phyloP scores from a whole-genome alignment of 805 yeast species.

The Candida lessepsii region DNA sequence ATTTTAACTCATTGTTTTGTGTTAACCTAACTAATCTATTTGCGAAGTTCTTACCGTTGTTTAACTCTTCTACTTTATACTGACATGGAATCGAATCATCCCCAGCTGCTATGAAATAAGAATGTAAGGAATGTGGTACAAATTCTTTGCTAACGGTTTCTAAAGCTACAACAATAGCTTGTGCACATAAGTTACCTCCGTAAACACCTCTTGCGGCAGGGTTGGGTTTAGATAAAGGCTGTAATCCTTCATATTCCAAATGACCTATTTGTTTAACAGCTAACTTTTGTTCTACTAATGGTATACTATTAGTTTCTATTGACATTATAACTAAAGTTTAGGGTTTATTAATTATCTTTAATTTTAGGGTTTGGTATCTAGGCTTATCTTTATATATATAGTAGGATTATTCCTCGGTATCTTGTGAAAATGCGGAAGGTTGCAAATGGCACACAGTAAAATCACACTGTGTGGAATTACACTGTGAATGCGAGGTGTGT shows the following conservation, averaged over 20 bases:
- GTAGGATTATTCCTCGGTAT: constrained; percentile 1
- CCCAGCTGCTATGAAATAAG: constrained; percentile 40
- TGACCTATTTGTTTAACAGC: constrained; percentile 12
- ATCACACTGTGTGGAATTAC: too few species aligned
- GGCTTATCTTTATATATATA: neutral
- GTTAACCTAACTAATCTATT: constrained; percentile 30
- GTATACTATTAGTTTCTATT: neutral
- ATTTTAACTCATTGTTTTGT: constrained; percentile 30
- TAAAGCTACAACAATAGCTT: constrained; percentile 39
- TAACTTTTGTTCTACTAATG: constrained; percentile 9
- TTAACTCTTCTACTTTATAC: constrained; percentile 34
- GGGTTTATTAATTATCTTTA: too few species aligned
- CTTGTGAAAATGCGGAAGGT: constrained; percentile 7
- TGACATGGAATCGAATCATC: constrained; percentile 27
- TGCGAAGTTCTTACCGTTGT: constrained; percentile 36
- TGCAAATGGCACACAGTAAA: neutral
- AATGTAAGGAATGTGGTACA: constrained; percentile 43
- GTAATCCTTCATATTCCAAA: constrained; percentile 20
- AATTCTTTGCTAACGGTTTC: constrained; percentile 25
- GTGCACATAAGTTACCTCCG: constrained; percentile 42
- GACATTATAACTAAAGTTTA: too few species aligned
- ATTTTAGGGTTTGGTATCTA: too few species aligned
- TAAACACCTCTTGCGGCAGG: constrained; percentile 36
- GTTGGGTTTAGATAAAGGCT: constrained; percentile 31
- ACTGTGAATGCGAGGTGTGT: too few species aligned